Conservation (phyloP, 352 stramenopile species). For the Peronospora belbahrii region DNA sequence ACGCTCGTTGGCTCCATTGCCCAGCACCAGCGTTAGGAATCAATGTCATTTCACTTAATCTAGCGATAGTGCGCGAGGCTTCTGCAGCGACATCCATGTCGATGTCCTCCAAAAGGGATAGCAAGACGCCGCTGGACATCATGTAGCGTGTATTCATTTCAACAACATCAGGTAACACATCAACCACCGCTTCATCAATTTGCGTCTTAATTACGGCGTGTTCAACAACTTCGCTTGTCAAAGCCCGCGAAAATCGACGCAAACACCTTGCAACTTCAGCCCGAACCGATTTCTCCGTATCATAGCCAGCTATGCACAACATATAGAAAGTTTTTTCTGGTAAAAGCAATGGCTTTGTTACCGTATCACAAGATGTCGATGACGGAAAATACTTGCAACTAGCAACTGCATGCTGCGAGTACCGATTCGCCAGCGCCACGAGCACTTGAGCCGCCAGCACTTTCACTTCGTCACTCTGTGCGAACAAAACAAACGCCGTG, state of each 20-base stretch:
- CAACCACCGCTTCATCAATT: conserved; percentile 43
- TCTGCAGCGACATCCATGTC: conserved; percentile 34
- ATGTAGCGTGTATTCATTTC: conserved; percentile 40
- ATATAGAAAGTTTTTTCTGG: conserved; percentile 38
- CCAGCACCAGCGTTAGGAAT: conserved; percentile 2
- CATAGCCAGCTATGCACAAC: conserved; percentile 34
- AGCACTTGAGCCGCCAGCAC: conserved; percentile 32
- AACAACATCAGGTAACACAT: conserved; percentile 24
- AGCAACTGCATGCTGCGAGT: conserved; percentile 19
- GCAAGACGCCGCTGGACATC: conserved; percentile 51
- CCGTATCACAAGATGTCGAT: not conserved
- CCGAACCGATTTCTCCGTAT: conserved; percentile 28
- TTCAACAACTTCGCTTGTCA: conserved; percentile 20
- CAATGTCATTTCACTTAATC: conserved; percentile 24
- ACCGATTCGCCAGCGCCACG: conserved; percentile 17
- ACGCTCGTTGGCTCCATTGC: conserved; percentile 25
- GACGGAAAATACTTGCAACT: conserved; percentile 23
- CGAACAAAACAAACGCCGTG: conserved; percentile 26
- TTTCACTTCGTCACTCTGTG: conserved; percentile 22
- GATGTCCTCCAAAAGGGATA: conserved; percentile 56
- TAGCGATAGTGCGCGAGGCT: conserved; percentile 37
- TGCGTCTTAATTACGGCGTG: conserved; percentile 46
- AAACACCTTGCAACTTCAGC: conserved; percentile 34
- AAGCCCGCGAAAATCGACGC: conserved; percentile 19
- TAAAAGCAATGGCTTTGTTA: conserved; percentile 15